phyloP scores from a whole-genome alignment of 2,329 filamentous ascomycete species.

The Alternaria hordeiaustralica region DNA sequence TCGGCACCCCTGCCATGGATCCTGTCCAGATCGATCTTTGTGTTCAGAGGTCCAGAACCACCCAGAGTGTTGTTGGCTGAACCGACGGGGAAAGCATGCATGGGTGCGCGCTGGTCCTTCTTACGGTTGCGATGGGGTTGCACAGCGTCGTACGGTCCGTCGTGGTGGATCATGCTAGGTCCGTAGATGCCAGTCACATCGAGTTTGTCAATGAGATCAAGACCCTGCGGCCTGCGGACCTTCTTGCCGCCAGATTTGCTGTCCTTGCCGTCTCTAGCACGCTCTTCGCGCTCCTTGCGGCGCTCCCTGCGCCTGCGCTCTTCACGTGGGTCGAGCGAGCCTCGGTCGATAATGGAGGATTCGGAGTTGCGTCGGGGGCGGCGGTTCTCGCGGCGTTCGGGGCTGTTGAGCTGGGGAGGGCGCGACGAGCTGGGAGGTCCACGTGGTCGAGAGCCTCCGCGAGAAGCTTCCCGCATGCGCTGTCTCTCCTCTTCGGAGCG shows the following conservation, averaged over 20 bases:
- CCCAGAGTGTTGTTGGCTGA: constrained; percentile 92
- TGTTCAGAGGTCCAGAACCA: constrained; percentile 83
- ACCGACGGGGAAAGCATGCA: constrained; percentile 94
- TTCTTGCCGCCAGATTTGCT: constrained; percentile 21
- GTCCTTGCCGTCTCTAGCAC: constrained; percentile 41
- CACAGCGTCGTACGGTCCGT: constrained; percentile 95
- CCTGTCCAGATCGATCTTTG: constrained; percentile 80
- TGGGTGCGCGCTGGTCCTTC: constrained; percentile 81
- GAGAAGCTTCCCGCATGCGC: constrained; percentile 47
- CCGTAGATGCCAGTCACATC: constrained; percentile 97
- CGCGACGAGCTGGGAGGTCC: constrained; percentile 48
- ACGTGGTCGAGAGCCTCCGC: constrained; percentile 44
- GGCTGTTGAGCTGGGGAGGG: constrained; percentile 42
- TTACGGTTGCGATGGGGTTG: constrained; percentile 93
- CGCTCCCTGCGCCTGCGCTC: constrained; percentile 59
- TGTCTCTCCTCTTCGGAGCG: constrained; percentile 65
- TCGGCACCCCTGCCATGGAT: constrained; percentile 88
- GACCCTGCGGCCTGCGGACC: constrained; percentile 53
- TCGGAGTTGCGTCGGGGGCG: constrained; percentile 79
- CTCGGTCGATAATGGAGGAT: constrained; percentile 72
- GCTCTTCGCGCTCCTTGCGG: constrained; percentile 60
- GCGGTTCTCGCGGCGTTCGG: constrained; percentile 53
- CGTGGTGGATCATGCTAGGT: constrained; percentile 92
- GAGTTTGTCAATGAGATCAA: constrained; percentile 95
- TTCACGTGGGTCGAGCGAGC: constrained; percentile 67